A percentile compares a stretch with the other conserved stretches of the same genome.
Evolutionary conservation across 495 filamentous ascomycete species (phyloP).

Genomic region (Cenococcum geophilum): DNA sequence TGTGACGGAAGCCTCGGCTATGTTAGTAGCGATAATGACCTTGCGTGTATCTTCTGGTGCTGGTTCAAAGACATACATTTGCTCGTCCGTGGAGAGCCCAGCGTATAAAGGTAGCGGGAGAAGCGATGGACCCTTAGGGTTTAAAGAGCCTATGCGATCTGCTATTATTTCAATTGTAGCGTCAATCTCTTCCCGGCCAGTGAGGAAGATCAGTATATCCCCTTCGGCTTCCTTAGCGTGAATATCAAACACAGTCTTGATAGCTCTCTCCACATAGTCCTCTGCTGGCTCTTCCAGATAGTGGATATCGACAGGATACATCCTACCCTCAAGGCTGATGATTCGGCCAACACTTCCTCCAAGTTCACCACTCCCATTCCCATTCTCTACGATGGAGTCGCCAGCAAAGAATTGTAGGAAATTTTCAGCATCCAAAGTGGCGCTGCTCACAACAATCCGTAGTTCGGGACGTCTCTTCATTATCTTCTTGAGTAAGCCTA

Average conservation of each 20-base stretch:
- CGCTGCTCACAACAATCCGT: slow-evolving; percentile 87
- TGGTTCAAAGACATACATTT: slow-evolving; percentile 42
- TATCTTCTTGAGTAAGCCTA: slow-evolving; percentile 95
- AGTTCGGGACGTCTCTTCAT: slow-evolving; percentile 72
- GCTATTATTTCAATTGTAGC: slow-evolving; percentile 34
- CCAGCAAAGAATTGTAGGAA: slow-evolving; percentile 76
- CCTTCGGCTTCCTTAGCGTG: slow-evolving; percentile 79
- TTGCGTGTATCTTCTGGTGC: slow-evolving; percentile 37
- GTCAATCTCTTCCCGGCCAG: slow-evolving; percentile 42
- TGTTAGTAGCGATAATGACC: slow-evolving; percentile 41
- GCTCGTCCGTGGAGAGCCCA: slow-evolving; percentile 39
- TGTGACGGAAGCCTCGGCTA: slow-evolving; percentile 43
- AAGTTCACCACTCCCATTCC: slow-evolving; percentile 34
- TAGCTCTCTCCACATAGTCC: slow-evolving; percentile 80
- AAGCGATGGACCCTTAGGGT: slow-evolving; percentile 20
- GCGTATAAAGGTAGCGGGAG: slow-evolving; percentile 39
- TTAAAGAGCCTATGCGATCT: slow-evolving; percentile 31
- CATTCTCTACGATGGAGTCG: slow-evolving; percentile 43
- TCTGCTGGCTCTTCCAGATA: slow-evolving; percentile 76
- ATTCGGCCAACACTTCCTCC: slow-evolving; percentile 57
- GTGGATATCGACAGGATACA: slow-evolving; percentile 84
- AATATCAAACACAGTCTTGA: slow-evolving; percentile 89
- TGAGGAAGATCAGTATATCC: slow-evolving; percentile 63
- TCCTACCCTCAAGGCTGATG: slow-evolving; percentile 83
- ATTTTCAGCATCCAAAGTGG: slow-evolving; percentile 85